Conservation (phyloP, 2,329 filamentous ascomycete genomes). For the Alternaria solani region DNA sequence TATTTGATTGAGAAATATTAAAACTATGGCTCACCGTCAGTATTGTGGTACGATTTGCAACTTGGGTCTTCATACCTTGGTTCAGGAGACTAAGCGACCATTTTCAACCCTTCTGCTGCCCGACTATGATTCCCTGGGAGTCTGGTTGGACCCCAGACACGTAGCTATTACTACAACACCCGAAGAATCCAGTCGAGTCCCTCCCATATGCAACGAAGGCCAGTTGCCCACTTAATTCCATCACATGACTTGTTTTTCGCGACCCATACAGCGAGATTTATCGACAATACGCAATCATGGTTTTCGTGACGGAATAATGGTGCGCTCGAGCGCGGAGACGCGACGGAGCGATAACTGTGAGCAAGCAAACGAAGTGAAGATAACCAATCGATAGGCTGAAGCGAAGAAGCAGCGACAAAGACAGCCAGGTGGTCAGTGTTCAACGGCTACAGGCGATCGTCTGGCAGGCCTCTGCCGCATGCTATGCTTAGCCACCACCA, state of each 20-base stretch:
- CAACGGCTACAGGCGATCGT: constrained; percentile 18
- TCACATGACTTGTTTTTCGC: neutral
- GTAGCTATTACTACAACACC: neutral
- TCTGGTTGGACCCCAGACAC: neutral
- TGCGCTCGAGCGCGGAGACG: neutral
- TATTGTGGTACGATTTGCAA: neutral
- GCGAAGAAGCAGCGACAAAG: constrained; percentile 15
- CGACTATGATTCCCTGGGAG: neutral
- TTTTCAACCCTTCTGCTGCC: neutral
- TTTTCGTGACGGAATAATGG: neutral
- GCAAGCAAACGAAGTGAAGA: neutral
- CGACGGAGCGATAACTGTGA: neutral
- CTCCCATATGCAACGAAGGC: neutral
- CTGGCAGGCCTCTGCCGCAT: neutral
- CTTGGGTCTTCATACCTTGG: neutral
- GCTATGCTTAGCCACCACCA: constrained; percentile 1
- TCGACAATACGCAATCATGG: neutral
- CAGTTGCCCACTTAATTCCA: neutral
- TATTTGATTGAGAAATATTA: neutral
- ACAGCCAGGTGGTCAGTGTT: constrained; percentile 20
- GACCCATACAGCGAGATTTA: neutral
- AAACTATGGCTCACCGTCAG: neutral
- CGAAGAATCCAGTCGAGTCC: neutral
- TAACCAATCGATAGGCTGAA: constrained; percentile 10
- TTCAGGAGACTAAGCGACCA: neutral